Evolutionary conservation across 805 yeast genomes (phyloP).

Genomic region (Saccharomyces mikatae): DNA sequence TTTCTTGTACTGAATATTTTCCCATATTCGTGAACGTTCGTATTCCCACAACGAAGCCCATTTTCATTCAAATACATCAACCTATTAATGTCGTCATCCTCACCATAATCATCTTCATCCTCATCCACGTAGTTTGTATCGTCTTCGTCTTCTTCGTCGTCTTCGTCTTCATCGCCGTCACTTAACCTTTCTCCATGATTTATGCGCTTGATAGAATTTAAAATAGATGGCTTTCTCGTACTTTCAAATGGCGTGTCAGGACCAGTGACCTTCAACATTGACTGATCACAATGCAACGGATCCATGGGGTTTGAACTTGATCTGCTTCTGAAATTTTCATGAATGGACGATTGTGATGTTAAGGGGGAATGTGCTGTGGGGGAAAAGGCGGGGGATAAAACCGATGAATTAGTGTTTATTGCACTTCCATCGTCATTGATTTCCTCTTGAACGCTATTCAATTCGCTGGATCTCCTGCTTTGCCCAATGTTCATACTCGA

Average conservation of each 20-base stretch:
- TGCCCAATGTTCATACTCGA: not conserved
- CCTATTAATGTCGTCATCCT: slow-evolving; percentile 7
- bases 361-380: not conserved
- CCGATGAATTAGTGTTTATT: not conserved
- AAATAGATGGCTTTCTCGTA: not conserved
- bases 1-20: not conserved
- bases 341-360: not conserved
- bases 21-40: not conserved
- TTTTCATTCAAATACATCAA: slow-evolving; percentile 26
- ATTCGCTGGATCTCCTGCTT: not conserved
- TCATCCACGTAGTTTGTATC: slow-evolving; percentile 16
- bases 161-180: slow-evolving; percentile 11
- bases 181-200: not conserved
- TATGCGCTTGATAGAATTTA: not conserved
- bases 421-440: not conserved
- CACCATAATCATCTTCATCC: slow-evolving; percentile 10
- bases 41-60: slow-evolving; percentile 16
- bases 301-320: not conserved
- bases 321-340: not conserved
- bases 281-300: not conserved
- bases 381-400: not conserved
- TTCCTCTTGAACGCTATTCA: not conserved
- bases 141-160: slow-evolving; percentile 11
- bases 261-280: not conserved
- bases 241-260: not conserved